Conservation (phyloP, 2,329 filamentous ascomycete species). For the Apiospora koreana region DNA sequence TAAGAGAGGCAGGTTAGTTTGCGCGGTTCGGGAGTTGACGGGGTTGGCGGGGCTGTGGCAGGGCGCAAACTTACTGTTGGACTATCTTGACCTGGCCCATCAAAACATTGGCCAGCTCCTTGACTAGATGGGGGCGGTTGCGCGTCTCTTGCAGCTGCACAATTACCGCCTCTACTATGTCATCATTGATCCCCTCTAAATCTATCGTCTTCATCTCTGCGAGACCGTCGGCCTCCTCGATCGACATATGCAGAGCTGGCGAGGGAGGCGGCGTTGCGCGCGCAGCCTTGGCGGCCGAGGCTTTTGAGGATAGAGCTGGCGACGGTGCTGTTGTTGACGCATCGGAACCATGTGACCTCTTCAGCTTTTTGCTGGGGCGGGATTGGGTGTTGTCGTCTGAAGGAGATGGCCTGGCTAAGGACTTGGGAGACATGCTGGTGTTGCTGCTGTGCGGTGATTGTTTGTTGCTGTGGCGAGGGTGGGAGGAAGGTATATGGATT, state of each 20-base stretch:
- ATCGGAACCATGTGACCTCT: slow-evolving; percentile 69
- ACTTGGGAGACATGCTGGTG: slow-evolving; percentile 30
- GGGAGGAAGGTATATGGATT: slow-evolving; percentile 74
- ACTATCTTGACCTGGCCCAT: slow-evolving; percentile 77
- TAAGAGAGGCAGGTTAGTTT: slow-evolving; percentile 18
- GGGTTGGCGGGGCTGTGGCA: slow-evolving; percentile 16
- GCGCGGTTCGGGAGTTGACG: slow-evolving; percentile 3
- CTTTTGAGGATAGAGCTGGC: slow-evolving; percentile 16
- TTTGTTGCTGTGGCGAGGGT: slow-evolving; percentile 39
- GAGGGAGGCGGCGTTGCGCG: slow-evolving; percentile 77
- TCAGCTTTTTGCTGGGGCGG: slow-evolving; percentile 66
- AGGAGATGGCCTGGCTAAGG: slow-evolving; percentile 27
- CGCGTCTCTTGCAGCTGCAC: slow-evolving; percentile 84
- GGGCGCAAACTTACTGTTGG: slow-evolving; percentile 72
- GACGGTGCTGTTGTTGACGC: slow-evolving; percentile 24
- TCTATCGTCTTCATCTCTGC: slow-evolving; percentile 60
- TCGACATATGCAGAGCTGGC: slow-evolving; percentile 50
- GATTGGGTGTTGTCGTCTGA: slow-evolving; percentile 33
- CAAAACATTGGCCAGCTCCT: slow-evolving; percentile 83
- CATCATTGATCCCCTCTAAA: slow-evolving; percentile 84
- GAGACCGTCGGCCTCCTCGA: slow-evolving; percentile 39
- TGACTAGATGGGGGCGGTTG: slow-evolving; percentile 92
- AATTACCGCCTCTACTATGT: slow-evolving; percentile 91
- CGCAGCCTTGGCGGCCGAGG: slow-evolving; percentile 53
- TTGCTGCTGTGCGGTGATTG: slow-evolving; percentile 21